Base-by-base conservation (phyloP, 768 basidiomycete species). In the Amanita exitialis region DNA sequence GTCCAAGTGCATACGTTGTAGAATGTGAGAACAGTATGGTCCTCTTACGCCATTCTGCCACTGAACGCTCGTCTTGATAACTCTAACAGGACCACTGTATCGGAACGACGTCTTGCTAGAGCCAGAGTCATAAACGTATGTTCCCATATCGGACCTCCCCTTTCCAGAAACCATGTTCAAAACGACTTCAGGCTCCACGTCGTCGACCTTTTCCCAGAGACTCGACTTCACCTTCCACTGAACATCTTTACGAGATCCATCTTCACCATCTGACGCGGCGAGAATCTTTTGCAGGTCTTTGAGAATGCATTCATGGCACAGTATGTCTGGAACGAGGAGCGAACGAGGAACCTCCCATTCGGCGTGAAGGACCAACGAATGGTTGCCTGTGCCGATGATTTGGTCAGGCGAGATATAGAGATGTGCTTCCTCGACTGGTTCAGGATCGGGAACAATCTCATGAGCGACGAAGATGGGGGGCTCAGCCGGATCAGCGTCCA, bases 321-420 rank as follows among this genome's bases (percentile, higher is more conserved):
- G 18, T 0, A 57, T 53, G 2, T 66, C 63, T 2, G 59, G 62
- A 5, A 63, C 45, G 4, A 77, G 61, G 5, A 72, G 15, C 15
- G 66, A 61, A 1, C 72, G 69, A 1, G 80, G 79, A 1, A 83
- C 57, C 36, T 77, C 76, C 67, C 73, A 74, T 49, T 78, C 74
- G 5, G 70, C 77, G 36, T 66, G 58, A 56, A 77, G 75, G 0
- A 79, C 76, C 30, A 62, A 42, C 0, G 82, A 82, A 57, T 83
- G 82, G 56, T 77, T 57, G 0, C 82, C 80, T 0, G 12, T 0
- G 4, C 79, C 81, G 6, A 70, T 53, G 16, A 16, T 42, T 30
- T 68, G 57, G 0, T 38, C 34, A 0, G 71, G 68, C 1, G 69
- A 69, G 47, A 83, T 53, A 49, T 78, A 76, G 15, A 82, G 64